Evolutionary conservation across 352 stramenopile species (phyloP).

Genomic region (Phytophthora constricta): DNA sequence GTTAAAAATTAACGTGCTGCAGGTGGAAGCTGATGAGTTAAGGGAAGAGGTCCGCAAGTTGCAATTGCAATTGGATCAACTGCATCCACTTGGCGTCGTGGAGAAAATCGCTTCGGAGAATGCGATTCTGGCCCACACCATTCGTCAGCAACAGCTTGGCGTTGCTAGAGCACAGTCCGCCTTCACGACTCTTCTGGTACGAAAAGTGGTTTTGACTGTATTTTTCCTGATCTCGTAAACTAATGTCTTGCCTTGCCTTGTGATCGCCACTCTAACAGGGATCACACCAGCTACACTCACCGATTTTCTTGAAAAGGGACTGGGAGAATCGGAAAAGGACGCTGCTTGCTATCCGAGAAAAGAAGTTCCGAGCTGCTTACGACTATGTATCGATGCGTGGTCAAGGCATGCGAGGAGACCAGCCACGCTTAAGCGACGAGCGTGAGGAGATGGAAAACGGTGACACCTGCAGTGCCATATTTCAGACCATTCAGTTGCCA

Average conservation of each 20-base stretch:
- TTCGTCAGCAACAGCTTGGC: constrained; percentile 4
- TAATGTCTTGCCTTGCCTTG: background rate
- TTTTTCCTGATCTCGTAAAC: too few relatives aligned
- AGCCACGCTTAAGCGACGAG: constrained; percentile 8
- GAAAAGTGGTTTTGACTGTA: too few relatives aligned
- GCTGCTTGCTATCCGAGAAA: constrained; percentile 10
- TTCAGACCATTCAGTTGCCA: constrained; percentile 36
- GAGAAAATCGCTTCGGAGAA: background rate
- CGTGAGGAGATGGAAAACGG: constrained; percentile 20
- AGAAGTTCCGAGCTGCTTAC: constrained; percentile 28
- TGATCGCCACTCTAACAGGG: constrained; percentile 9
- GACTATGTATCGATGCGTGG: constrained; percentile 19
- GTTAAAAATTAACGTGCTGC: background rate
- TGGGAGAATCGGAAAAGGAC: constrained; percentile 18
- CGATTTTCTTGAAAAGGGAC: constrained; percentile 21
- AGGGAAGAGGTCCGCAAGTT: background rate
- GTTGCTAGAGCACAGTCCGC: background rate
- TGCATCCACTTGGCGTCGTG: background rate
- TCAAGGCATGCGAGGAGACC: background rate
- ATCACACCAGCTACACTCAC: constrained; percentile 11
- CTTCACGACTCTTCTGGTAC: constrained; percentile 1
- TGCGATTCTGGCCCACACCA: background rate
- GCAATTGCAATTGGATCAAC: background rate
- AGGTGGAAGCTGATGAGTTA: background rate
- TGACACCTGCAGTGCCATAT: constrained; percentile 27